Base-by-base conservation (phyloP, 768 basidiomycete genomes). In the Pulveroboletus sp. region DNA sequence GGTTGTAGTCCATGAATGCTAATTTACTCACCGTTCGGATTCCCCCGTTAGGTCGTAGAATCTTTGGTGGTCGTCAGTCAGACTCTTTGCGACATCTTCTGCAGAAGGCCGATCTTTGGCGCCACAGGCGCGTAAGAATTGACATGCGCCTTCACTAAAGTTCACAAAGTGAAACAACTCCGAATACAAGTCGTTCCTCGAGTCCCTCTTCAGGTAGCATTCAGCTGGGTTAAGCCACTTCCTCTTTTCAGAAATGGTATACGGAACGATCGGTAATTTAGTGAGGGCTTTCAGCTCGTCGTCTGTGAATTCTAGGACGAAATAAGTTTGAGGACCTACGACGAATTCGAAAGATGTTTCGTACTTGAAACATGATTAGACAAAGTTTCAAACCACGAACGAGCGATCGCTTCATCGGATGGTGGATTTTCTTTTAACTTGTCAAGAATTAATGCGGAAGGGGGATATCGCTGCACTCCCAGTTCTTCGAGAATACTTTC, bases 111-210 rank as follows among this genome's bases (percentile, higher is more conserved):
- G 87, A 24, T 80, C 80, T 58, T 81, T 86, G 16, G 93, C 88
- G 4, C 92, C 92, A 58, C 90, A 89, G 7, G 86, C 83, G 44
- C 76, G 77, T 29, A 98, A 73, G 68, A 97, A 96, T 5, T 76
- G 72, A 58, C 91, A 92, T 26, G 86, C 92, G 10, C 73, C 70
- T 1, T 73, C 58, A 0, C 92, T 93, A 64, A 94, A 95, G 63
- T 93, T 82, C 43, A 97, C 82, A 58, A 93, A 95, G 22, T 80
- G 76, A 63, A 96, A 94, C 2, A 94, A 72, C 51, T 85, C 83
- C 3, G 83, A 83, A 60, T 88, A 85, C 27, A 90, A 79, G 16
- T 76, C 73, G 19, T 76, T 74, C 22, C 73, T 68, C 6, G 70
- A 64, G 36, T 73, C 70, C 29, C 72, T 69, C 6, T 75, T 77